These are phyloP conservation scores for Fomitopsis palustris DNA, from an alignment of 1,284 basidiomycete species.

Conservation along the genomic window DNA sequence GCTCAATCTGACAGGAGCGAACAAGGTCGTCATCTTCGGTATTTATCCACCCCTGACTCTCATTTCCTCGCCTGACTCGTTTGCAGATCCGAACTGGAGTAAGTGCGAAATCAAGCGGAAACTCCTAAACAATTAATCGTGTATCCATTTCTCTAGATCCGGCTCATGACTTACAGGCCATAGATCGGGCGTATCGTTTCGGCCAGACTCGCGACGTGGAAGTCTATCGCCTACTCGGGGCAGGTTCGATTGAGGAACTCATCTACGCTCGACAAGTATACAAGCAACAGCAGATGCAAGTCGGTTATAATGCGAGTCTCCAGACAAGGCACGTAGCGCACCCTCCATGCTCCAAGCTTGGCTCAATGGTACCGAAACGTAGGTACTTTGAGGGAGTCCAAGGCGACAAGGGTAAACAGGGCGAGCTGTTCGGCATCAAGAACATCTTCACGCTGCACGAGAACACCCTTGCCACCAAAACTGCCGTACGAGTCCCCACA, in stretches of 20 bases:
- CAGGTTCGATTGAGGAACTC: conserved; percentile 83
- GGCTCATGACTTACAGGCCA: conserved; percentile 83
- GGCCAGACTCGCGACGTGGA: conserved; percentile 86
- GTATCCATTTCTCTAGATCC: conserved; percentile 53
- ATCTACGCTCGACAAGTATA: conserved; percentile 86
- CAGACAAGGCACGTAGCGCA: conserved; percentile 57
- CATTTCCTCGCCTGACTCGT: neutral
- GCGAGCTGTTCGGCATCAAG: conserved; percentile 79
- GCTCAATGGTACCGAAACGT: neutral
- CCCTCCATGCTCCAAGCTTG: neutral
- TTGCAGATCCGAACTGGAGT: conserved; percentile 86
- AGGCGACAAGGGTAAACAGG: conserved; percentile 67
- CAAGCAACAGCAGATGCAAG: conserved; percentile 88
- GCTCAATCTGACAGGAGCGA: conserved; percentile 72
- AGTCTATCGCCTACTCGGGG: conserved; percentile 81
- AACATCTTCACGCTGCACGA: conserved; percentile 85
- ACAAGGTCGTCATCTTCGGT: conserved; percentile 87
- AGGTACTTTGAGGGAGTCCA: conserved; percentile 83
- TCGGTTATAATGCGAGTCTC: conserved; percentile 78
- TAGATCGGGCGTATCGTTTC: conserved; percentile 87
- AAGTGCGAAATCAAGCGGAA: conserved; percentile 24
- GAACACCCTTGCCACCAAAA: conserved; percentile 66
- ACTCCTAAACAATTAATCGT: neutral
- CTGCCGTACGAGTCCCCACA: conserved; percentile 41
- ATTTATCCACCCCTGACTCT: conserved; percentile 17